Evolutionary conservation across 495 filamentous ascomycete species (phyloP).

Genomic region (Aspergillus incahuasiensis): DNA sequence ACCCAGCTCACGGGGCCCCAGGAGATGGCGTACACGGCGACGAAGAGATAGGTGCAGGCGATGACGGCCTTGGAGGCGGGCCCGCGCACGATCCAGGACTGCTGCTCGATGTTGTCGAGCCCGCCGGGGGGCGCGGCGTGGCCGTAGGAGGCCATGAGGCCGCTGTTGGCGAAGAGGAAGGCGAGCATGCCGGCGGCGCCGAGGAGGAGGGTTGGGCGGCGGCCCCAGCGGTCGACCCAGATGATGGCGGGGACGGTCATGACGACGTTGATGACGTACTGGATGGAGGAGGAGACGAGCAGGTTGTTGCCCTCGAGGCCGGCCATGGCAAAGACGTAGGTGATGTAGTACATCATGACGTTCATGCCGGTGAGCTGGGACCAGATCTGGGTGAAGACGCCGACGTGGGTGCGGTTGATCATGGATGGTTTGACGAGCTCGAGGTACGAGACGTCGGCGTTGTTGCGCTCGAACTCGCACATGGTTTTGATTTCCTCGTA

Average conservation of each 20-base stretch:
- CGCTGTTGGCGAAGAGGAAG: conserved; percentile 67
- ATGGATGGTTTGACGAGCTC: conserved; percentile 67
- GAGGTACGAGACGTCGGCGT: conserved; percentile 58
- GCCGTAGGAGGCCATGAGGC: conserved; percentile 53
- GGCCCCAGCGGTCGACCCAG: conserved; percentile 60
- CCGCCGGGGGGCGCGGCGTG: conserved; percentile 50
- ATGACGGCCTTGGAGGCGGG: conserved; percentile 47
- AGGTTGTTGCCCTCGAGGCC: conserved; percentile 55
- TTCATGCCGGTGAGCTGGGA: conserved; percentile 82
- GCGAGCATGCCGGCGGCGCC: conserved; percentile 64
- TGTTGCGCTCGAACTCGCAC: conserved; percentile 63
- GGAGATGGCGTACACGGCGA: conserved; percentile 51
- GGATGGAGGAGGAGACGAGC: conserved; percentile 65
- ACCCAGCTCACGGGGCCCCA: conserved; percentile 67
- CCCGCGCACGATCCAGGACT: conserved; percentile 36
- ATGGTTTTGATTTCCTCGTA: conserved; percentile 65
- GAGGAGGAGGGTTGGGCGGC: conserved; percentile 58
- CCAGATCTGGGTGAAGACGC: conserved; percentile 80
- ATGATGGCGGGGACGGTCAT: conserved; percentile 53
- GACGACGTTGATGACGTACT: conserved; percentile 61
- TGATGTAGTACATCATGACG: conserved; percentile 67
- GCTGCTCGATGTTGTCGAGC: conserved; percentile 29
- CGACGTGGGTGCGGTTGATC: conserved; percentile 70
- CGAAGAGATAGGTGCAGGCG: conserved; percentile 63
- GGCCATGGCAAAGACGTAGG: conserved; percentile 70